phyloP scores from a whole-genome alignment of 2,329 filamentous ascomycete species.

The Hypoxylon sp. region DNA sequence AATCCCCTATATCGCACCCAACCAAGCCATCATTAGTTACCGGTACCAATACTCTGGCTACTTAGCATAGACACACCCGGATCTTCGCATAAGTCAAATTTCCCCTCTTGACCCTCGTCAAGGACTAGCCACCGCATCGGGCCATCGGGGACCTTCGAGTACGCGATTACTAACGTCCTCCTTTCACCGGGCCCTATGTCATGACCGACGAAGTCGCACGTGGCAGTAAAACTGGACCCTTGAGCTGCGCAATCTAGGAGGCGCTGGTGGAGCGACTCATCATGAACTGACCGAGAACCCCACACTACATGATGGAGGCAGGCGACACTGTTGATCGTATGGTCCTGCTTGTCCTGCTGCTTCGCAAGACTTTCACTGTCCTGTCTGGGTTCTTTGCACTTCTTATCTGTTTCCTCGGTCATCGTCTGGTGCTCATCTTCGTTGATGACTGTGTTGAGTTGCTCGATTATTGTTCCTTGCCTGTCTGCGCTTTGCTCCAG shows the following conservation, averaged over 20 bases:
- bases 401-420: background rate
- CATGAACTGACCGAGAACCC: slow-evolving; percentile 18
- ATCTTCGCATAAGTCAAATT: slow-evolving; percentile 12
- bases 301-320: slow-evolving; percentile 26
- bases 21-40: background rate
- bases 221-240: slow-evolving; percentile 6
- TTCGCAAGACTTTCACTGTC: background rate
- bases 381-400: background rate
- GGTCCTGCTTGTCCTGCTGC: background rate
- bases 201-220: slow-evolving; percentile 15
- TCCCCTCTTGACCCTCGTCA: slow-evolving; percentile 16
- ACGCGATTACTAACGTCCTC: slow-evolving; percentile 26
- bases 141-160: slow-evolving; percentile 14
- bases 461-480: background rate
- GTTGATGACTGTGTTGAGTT: background rate
- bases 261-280: slow-evolving; percentile 1
- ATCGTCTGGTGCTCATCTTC: background rate
- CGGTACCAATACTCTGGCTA: background rate
- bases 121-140: slow-evolving; percentile 29
- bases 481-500: background rate
- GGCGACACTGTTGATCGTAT: slow-evolving; percentile 3
- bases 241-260: slow-evolving; percentile 13
- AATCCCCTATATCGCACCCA: background rate
- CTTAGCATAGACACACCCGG: too few relatives aligned
- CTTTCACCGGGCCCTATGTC: slow-evolving; percentile 8